phyloP scores from a whole-genome alignment of 1,139 yeast species.

The Lodderomyces parapsilosis region DNA sequence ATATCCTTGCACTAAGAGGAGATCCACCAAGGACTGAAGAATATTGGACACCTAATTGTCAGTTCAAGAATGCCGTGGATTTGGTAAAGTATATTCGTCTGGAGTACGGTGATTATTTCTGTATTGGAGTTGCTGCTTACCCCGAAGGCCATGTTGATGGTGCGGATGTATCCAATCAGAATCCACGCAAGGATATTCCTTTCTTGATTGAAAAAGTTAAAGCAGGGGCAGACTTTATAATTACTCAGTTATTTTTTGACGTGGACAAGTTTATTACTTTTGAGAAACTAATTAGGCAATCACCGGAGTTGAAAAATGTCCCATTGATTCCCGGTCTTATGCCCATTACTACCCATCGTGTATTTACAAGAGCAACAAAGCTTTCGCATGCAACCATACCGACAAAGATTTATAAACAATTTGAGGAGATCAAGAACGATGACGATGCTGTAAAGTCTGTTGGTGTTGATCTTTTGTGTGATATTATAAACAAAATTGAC shows the following conservation, averaged over 20 bases:
- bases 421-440: constrained; percentile 62
- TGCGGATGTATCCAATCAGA: constrained; percentile 60
- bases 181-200: constrained; percentile 64
- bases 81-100: constrained; percentile 72
- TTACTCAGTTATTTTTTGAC: constrained; percentile 47
- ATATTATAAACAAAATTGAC: constrained; percentile 60
- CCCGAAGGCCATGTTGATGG: constrained; percentile 97
- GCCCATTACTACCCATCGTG: constrained; percentile 91
- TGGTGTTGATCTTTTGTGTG: constrained; percentile 73
- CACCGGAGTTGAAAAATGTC: constrained; percentile 41
- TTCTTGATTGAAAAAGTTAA: constrained; percentile 55
- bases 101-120: constrained; percentile 71
- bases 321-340: constrained; percentile 87
- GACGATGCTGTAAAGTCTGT: constrained; percentile 82
- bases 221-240: constrained; percentile 48
- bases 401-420: constrained; percentile 29
- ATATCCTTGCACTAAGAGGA: constrained; percentile 90
- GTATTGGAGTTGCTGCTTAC: constrained; percentile 91
- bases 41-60: constrained; percentile 56
- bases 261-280: constrained; percentile 40
- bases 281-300: constrained; percentile 30
- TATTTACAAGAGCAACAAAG: constrained; percentile 85
- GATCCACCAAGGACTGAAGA: constrained; percentile 91
- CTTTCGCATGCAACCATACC: constrained; percentile 91
- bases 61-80: constrained; percentile 76